Evolutionary conservation across 495 filamentous ascomycete species (phyloP), one percentile per base, ranked within the genome.

Genomic region (Talaromyces liani): DNA sequence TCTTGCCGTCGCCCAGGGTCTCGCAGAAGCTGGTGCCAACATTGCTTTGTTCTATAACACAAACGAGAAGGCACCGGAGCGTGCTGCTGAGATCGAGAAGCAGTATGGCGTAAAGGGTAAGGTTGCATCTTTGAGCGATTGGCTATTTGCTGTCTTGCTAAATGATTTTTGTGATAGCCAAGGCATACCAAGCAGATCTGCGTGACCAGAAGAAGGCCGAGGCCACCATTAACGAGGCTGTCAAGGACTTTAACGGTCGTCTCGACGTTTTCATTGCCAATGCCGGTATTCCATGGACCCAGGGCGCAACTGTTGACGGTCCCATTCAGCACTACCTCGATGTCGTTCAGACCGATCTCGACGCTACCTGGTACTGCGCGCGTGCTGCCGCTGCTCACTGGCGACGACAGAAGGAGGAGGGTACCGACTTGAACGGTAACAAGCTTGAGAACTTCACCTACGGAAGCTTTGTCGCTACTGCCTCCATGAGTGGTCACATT

Each of bases 31-130:
- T 24, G 92, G 92, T 41, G 91, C 92, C 39, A 91, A 96, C 66
- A 88, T 96, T 49, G 91, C 89, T 3, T 85, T 96, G 33, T 93
- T 89, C 87, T 96, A 92, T 68, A 91, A 91, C 70, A 84, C 79
- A 71, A 92, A 94, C 76, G 81, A 83, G 68, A 86, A 88, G 65
- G 87, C 88, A 7, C 64, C 86, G 47, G 82, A 87, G 53, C 79
- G 85, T n/a, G 92, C 92, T 3, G 80, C 80, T 20, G 85, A 88
- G 56, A 89, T 95, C 61, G 88, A 87, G 67, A 75, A 85, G 67
- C 82, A 82, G 45, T 94, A 87, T 67, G 89, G 89, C n/a, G 91
- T 96, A 55, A 88, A 88, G 74, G 87, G 91, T 93, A 67, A 56
- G 53, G 16, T 2, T 29, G 9, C 20, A 9, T 27, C 16, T n/a